Evolutionary conservation across 2,329 filamentous ascomycete species (phyloP), one percentile per base, ranked within the genome.

Genomic region (Pseudogymnoascus sp.): DNA sequence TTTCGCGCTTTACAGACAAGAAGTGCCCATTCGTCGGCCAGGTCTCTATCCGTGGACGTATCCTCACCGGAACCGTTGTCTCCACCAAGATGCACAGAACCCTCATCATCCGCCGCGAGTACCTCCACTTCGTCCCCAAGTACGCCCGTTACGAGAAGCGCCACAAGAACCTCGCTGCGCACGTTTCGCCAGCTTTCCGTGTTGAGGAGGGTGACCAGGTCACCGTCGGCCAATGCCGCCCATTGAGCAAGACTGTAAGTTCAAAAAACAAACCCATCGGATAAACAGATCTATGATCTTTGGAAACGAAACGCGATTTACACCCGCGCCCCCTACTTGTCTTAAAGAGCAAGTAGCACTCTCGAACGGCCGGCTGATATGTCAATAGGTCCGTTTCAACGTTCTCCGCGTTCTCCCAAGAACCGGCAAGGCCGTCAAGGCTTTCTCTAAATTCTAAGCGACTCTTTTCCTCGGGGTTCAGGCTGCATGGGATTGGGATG

Each of bases 31-130:
- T 99, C 89, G 96, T 92, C 74, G 95, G 95, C 79, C 85, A 93
- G 79, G 92, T 99, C 79, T 97, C 94, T 71, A 99, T 99, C 85
- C 94, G 94, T 84, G 94, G 94, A 81, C 93, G 94, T 93, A 99
- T 99, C 87, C 86, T 99, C 72, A 97, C 93, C 78, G 94, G 94
- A 77, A 97, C 92, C 78, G 94, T 99, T 77, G 89, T 97, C 77
- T 97, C 93, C 75, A 99, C 94, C 82, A 99, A 99, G 90, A 99
- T 99, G 94, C 94, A 99, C 90, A 90, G 94, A 82, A 99, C 94
- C 75, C 83, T 97, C 79, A 89, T 99, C 83, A 95, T 99, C 86
- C 94, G 94, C 80, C 89, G 94, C 82, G 94, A 99, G 87, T 99
- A 99, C 87, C 91, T 99, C 68, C 94, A 99, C 86, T 99, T 90